Conservation (phyloP, 192 early-diverging fungal genomes). For the Coemansia nantahalensis region DNA sequence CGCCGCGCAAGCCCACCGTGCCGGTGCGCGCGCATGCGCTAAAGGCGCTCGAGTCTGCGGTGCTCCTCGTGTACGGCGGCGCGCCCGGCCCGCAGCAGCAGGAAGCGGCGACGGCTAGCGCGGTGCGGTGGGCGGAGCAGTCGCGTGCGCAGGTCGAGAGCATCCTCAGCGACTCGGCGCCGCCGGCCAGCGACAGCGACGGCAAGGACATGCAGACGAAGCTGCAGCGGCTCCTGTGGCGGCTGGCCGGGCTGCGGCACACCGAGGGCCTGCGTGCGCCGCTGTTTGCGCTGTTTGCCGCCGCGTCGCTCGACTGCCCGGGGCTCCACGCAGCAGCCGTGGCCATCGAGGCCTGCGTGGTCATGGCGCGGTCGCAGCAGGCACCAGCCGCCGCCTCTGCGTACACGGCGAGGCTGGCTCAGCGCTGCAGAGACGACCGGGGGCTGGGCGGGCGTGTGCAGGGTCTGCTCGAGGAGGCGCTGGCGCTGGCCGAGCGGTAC, state of each 20-base stretch:
- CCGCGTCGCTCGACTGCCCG: conserved; percentile 7
- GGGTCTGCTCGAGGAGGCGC: conserved; percentile 5
- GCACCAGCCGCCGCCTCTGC: not conserved
- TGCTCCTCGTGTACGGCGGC: conserved; percentile 7
- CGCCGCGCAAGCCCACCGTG: conserved; percentile 7
- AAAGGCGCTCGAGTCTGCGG: conserved; percentile 1
- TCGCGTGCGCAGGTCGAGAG: not conserved
- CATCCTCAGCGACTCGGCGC: conserved; percentile 6
- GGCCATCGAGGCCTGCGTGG: conserved; percentile 27
- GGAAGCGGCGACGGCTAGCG: not conserved
- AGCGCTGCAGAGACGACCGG: not conserved
- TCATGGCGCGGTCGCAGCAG: not conserved
- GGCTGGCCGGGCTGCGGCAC: conserved; percentile 29
- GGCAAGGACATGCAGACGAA: conserved; percentile 1
- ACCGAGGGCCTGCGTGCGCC: conserved; percentile 5
- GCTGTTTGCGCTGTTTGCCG: conserved; percentile 18
- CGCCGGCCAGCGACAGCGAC: conserved; percentile 10
- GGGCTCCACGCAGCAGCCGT: conserved; percentile 2
- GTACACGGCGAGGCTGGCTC: not conserved
- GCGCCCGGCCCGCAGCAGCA: not conserved
- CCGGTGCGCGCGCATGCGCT: conserved; percentile 22
- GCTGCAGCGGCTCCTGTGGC: conserved; percentile 25
- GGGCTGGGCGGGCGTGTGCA: not conserved
- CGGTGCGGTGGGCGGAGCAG: not conserved
- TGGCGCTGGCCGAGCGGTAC: conserved; percentile 23